Percentiles rank a stretch among this genome's conserved stretches.
These are phyloP conservation scores for Asterophora lycoperdoides DNA, from an alignment of 768 basidiomycete genomes.

Conservation along the genomic window DNA sequence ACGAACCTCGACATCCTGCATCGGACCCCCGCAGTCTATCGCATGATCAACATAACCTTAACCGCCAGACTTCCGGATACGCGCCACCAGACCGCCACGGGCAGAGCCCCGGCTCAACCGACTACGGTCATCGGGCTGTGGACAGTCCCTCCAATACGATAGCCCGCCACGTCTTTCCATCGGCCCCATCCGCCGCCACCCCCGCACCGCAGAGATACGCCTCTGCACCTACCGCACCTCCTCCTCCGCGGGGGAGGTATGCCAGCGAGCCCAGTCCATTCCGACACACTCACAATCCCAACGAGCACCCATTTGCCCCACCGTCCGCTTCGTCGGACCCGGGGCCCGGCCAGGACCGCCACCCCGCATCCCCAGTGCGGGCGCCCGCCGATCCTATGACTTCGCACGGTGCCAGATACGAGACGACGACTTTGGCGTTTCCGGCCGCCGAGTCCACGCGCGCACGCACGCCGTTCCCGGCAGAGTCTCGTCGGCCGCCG, in stretches of 20 bases:
- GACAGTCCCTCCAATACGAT: neutral
- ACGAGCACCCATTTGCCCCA: neutral
- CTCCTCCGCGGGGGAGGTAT: neutral
- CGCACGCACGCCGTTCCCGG: constrained; percentile 19
- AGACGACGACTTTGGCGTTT: neutral
- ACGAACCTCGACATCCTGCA: neutral
- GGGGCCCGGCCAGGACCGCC: constrained; percentile 1
- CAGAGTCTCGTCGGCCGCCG: constrained; percentile 18
- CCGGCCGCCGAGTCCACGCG: constrained; percentile 5
- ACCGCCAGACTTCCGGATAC: neutral
- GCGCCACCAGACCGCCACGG: neutral
- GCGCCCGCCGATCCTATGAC: neutral
- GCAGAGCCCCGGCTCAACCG: neutral
- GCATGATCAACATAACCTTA: neutral
- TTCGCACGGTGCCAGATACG: neutral
- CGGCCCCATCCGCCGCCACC: neutral
- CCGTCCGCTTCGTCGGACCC: constrained; percentile 4
- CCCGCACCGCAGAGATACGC: neutral
- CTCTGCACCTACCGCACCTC: neutral
- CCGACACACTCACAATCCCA: neutral
- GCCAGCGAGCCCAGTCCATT: neutral
- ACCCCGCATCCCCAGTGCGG: neutral
- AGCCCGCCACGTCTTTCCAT: neutral
- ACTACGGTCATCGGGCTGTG: neutral
- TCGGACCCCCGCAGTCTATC: neutral